These are phyloP conservation scores for Heritiera littoralis DNA, from an alignment of 345 rosid genomes.

Conservation along the genomic window DNA sequence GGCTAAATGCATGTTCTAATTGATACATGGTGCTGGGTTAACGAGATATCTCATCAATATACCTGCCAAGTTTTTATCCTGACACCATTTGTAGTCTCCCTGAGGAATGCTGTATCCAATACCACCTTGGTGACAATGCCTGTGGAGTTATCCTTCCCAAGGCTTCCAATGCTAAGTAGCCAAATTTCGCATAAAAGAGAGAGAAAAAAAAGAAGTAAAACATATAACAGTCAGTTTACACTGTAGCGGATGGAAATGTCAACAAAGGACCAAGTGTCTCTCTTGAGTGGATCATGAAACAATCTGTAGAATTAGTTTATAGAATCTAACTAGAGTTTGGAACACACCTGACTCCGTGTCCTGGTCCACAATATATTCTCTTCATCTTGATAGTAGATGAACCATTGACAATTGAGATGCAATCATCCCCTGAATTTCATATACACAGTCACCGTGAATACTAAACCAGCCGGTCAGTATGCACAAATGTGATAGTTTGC, in stretches of 20 bases:
- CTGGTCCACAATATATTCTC: conserved; percentile 86
- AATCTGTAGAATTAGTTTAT: background rate
- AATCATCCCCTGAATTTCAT: conserved; percentile 78
- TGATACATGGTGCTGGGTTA: background rate
- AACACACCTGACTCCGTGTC: conserved; percentile 88
- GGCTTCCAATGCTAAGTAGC: conserved; percentile 77
- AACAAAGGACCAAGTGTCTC: background rate
- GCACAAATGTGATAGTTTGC: background rate
- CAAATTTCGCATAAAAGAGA: conserved; percentile 11
- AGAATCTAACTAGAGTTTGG: conserved; percentile 3
- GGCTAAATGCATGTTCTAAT: conserved; percentile 1
- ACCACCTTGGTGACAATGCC: conserved; percentile 80
- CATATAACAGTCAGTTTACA: conserved; percentile 8
- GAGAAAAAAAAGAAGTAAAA: background rate
- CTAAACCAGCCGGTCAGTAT: conserved; percentile 1
- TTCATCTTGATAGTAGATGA: conserved; percentile 85
- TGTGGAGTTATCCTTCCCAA: conserved; percentile 77
- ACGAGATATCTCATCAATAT: background rate
- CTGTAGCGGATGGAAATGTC: background rate
- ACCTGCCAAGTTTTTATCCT: conserved; percentile 99
- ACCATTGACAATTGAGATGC: conserved; percentile 83
- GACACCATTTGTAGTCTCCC: conserved; percentile 81
- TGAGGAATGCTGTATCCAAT: conserved; percentile 76
- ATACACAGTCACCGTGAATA: conserved; percentile 17
- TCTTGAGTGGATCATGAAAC: background rate